phyloP scores from a whole-genome alignment of 2,329 filamentous ascomycete genomes.

The Aureobasidium sp. region DNA sequence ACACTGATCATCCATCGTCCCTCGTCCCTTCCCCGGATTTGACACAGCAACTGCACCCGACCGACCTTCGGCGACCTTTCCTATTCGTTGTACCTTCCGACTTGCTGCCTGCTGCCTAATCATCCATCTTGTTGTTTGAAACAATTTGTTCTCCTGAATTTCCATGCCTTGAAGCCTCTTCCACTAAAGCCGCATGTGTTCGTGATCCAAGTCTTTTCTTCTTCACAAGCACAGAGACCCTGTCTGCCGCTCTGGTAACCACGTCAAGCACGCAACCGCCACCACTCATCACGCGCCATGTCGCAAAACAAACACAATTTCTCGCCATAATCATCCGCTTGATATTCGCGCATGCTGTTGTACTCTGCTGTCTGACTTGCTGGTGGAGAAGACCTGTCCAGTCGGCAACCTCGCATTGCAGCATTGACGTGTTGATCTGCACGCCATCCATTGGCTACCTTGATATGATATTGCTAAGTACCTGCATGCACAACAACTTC shows the following conservation, averaged over 20 bases:
- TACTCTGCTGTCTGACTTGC: background rate
- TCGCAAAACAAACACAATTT: background rate
- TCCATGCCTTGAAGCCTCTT: background rate
- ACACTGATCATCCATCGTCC: background rate
- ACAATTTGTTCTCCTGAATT: background rate
- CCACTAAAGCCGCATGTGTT: background rate
- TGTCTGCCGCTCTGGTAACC: background rate
- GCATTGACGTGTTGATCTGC: background rate
- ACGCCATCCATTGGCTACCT: background rate
- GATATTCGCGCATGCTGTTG: background rate
- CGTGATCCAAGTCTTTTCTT: background rate
- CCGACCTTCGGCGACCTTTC: background rate
- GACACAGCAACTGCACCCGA: background rate
- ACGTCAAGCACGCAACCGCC: slow-evolving; percentile 1
- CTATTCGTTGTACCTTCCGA: background rate
- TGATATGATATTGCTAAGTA: background rate
- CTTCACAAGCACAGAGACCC: background rate
- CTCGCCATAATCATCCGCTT: background rate
- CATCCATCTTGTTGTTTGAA: background rate
- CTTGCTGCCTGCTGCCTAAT: background rate
- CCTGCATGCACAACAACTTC: background rate
- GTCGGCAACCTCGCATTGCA: background rate
- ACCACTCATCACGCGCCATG: background rate
- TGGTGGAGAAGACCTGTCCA: background rate
- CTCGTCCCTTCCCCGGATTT: background rate